These are phyloP conservation scores for Ramularia collo-cygni DNA, from an alignment of 2,329 filamentous ascomycete genomes.

Conservation along the genomic window DNA sequence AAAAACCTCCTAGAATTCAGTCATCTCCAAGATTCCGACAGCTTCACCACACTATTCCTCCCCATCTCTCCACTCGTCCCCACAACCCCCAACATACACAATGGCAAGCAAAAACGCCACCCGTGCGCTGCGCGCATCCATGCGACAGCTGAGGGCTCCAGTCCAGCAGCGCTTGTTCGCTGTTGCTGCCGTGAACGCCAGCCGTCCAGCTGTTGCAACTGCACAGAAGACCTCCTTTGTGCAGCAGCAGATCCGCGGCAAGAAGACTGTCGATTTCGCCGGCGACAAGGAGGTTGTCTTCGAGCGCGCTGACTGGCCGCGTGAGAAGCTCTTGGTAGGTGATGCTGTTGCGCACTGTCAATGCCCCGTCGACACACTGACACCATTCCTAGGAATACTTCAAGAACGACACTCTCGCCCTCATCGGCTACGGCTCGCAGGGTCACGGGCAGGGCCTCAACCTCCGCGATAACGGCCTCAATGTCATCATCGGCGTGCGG, in stretches of 20 bases:
- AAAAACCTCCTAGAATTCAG: slow-evolving; percentile 1
- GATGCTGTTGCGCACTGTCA: slow-evolving; percentile 6
- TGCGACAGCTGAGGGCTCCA: slow-evolving; percentile 48
- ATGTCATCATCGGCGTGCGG: slow-evolving; percentile 97
- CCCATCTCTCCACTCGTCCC: slow-evolving; percentile 3
- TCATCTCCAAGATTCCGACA: background rate
- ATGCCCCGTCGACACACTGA: slow-evolving; percentile 21
- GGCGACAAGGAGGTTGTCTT: slow-evolving; percentile 91
- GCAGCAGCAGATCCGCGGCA: slow-evolving; percentile 66
- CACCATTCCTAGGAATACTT: slow-evolving; percentile 72
- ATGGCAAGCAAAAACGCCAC: slow-evolving; percentile 74
- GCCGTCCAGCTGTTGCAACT: slow-evolving; percentile 37
- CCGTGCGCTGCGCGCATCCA: slow-evolving; percentile 52
- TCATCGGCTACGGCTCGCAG: slow-evolving; percentile 98
- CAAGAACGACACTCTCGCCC: slow-evolving; percentile 98
- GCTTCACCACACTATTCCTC: slow-evolving; percentile 1
- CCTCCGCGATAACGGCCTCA: slow-evolving; percentile 98
- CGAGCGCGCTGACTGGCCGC: slow-evolving; percentile 97
- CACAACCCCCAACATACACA: slow-evolving; percentile 23
- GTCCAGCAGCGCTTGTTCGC: slow-evolving; percentile 51
- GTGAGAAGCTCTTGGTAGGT: slow-evolving; percentile 90
- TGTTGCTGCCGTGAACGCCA: slow-evolving; percentile 49
- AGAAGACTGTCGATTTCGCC: slow-evolving; percentile 99
- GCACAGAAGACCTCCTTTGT: slow-evolving; percentile 43
- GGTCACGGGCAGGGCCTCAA: slow-evolving; percentile 99